Evolutionary conservation across 768 basidiomycete genomes (phyloP).

Genomic region (Neoboletus magnificus): DNA sequence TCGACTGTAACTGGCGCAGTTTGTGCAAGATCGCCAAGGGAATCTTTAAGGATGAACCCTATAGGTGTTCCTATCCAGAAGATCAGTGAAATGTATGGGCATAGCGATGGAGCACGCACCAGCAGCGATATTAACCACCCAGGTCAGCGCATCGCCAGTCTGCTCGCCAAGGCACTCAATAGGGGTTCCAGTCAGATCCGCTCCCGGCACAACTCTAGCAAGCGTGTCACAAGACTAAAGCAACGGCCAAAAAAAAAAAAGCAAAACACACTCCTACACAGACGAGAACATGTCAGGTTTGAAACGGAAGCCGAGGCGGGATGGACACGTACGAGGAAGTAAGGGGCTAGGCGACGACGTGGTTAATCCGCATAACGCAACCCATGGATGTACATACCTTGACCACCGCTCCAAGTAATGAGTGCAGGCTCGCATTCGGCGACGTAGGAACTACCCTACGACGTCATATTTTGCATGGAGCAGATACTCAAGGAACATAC

Average conservation of each 20-base stretch:
- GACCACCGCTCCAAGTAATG: not conserved
- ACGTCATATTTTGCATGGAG: not conserved
- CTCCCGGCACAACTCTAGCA: not conserved
- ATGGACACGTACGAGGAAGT: constrained; percentile 48
- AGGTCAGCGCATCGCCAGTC: not conserved
- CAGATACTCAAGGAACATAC: not conserved
- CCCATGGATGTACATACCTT: not conserved
- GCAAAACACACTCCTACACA: constrained; percentile 26
- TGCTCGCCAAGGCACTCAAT: not conserved
- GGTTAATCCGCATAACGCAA: not conserved
- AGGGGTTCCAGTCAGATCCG: not conserved
- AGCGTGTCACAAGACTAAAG: not conserved
- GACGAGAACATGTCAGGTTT: constrained; percentile 19
- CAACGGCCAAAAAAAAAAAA: not conserved
- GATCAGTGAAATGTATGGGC: not conserved
- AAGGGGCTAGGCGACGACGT: constrained; percentile 33
- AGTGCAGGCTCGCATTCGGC: not conserved
- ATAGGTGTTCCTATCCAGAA: constrained; percentile 41
- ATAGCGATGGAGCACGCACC: not conserved
- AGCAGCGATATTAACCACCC: constrained; percentile 4
- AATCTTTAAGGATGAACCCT: constrained; percentile 54
- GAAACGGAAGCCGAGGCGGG: not conserved
- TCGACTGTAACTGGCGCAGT: constrained; percentile 42
- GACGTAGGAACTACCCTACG: not conserved
- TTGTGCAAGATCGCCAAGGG: constrained; percentile 43